Base-by-base conservation (phyloP, 2,329 filamentous ascomycete species). In the Teratosphaeriaceae sp. region DNA sequence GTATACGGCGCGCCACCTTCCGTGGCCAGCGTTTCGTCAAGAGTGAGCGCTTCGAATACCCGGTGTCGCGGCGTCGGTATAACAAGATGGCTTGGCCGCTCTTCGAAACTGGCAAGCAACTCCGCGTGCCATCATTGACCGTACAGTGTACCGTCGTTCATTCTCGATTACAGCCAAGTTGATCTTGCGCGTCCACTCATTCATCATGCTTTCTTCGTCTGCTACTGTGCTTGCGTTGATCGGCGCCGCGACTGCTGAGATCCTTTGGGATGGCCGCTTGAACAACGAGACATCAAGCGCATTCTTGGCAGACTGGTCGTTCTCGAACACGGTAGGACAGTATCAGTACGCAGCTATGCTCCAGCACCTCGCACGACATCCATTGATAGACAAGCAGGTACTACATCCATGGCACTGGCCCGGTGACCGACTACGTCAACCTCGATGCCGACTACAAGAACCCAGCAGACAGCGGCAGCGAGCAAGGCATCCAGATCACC, bases 361-460 rank as follows among this genome's bases (percentile, higher is more conserved):
- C n/a, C n/a, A n/a, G n/a, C n/a, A n/a, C n/a, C n/a, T n/a, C n/a
- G n/a, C n/a, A n/a, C n/a, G n/a, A n/a, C n/a, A n/a, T n/a, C n/a
- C n/a, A n/a, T n/a, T n/a, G n/a, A n/a, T n/a, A n/a, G 11, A 11
- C 15, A 13, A 13, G 15, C 15, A 30, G 27, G 15, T 86, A 83
- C 70, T 86, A 86, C 67, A 85, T 85, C 59, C 83, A 87, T 66
- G 84, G 83, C 26, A 66, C 68, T 4, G 73, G 70, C 7, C 40
- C 65, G 1, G 71, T 78, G 7, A 70, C 70, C 18, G 66, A 75
- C 54, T 85, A 85, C 63, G 72, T 85, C 51, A 78, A 78, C 53
- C 69, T 85, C 1, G 75, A 72, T 2, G 62, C 77, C 0, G 62
- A 65, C 45, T 80, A 71, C 71, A 83, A 82, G 67, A 85, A 84